phyloP scores from a whole-genome alignment of 106 monocot genomes.

The Triglochin maritima region DNA sequence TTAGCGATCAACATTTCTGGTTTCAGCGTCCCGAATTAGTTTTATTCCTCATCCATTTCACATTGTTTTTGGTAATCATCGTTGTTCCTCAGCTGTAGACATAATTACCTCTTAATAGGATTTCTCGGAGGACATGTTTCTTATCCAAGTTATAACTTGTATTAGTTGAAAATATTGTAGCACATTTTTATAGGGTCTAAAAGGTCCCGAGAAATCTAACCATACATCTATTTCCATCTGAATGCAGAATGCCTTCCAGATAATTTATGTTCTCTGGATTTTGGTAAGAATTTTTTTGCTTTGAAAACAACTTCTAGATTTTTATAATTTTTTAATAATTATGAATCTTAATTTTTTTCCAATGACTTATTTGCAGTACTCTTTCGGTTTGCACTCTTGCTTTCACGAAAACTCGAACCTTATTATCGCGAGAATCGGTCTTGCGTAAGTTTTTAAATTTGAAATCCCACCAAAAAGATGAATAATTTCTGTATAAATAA shows the following conservation, averaged over 20 bases:
- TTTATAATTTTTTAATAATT: neutral
- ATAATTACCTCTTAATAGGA: neutral
- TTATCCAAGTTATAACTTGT: neutral
- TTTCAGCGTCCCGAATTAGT: conserved; percentile 42
- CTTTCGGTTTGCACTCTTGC: conserved; percentile 70
- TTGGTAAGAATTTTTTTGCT: conserved; percentile 14
- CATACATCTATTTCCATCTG: neutral
- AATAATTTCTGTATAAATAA: neutral
- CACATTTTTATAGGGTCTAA: neutral
- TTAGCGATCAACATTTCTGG: conserved; percentile 73
- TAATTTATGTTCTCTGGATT: conserved; percentile 41
- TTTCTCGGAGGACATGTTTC: neutral
- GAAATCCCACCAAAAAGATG: neutral
- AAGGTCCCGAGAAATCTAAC: neutral
- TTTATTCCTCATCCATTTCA: conserved; percentile 58
- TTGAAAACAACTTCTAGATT: neutral
- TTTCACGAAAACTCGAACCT: conserved; percentile 39
- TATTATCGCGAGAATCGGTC: conserved; percentile 33
- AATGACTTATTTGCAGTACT: conserved; percentile 34
- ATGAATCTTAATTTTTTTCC: neutral
- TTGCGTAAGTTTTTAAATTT: conserved; percentile 38
- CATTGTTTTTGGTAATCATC: conserved; percentile 46
- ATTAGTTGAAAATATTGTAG: neutral
- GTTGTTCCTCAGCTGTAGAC: neutral
- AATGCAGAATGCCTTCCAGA: conserved; percentile 39